Evolutionary conservation across 164 flowering plant genomes (phyloP).

Genomic region (Piper longum): DNA sequence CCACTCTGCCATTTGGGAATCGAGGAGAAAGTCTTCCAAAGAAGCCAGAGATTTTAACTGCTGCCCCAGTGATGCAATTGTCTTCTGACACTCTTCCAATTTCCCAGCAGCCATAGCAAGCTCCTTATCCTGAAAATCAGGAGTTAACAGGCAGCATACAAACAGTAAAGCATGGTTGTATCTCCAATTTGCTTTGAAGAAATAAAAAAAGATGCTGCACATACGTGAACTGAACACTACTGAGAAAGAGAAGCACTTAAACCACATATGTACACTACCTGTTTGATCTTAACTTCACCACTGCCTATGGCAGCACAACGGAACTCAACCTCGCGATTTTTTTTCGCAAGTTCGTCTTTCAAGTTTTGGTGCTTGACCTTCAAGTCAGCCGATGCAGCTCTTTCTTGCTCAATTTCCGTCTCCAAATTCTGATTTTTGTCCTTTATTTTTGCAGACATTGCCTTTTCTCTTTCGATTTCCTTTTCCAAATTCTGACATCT

Average conservation of each 20-base stretch:
- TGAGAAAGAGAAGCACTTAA: no score
- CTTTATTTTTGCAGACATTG: conserved; percentile 22
- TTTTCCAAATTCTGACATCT: conserved; percentile 46
- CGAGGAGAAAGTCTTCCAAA: conserved; percentile 65
- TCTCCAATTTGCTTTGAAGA: no score
- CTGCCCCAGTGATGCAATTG: conserved; percentile 73
- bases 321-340: conserved; percentile 21
- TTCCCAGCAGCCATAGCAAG: conserved; percentile 68
- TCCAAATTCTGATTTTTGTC: conserved; percentile 35
- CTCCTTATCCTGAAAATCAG: conserved; percentile 74
- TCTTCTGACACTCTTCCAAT: conserved; percentile 81
- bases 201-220: no score
- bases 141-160: no score
- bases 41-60: conserved; percentile 82
- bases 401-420: conserved; percentile 38
- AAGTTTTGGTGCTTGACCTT: conserved; percentile 28
- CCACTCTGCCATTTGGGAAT: conserved; percentile 34
- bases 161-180: no score
- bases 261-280: conserved; percentile 23
- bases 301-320: conserved; percentile 18
- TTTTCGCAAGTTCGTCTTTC: conserved; percentile 39
- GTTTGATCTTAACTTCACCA: conserved; percentile 43
- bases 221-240: no score
- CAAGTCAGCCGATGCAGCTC: conserved; percentile 26
- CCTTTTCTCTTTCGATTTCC: conserved; percentile 42